Evolutionary conservation across 805 yeast species (phyloP).

Genomic region (Candida succiphila): DNA sequence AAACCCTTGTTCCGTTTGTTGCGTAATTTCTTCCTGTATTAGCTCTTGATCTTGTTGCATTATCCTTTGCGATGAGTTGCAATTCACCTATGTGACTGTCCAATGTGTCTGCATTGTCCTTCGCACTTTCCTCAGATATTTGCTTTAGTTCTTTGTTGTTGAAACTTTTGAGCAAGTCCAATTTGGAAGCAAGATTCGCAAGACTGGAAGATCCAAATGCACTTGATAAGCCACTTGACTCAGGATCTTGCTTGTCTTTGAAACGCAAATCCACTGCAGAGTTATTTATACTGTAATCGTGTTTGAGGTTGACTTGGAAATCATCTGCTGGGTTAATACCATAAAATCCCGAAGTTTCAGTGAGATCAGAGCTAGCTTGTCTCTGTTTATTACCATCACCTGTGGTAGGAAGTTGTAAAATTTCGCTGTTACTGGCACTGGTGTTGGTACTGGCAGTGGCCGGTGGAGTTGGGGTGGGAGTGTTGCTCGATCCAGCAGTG

Average conservation of each 20-base stretch:
- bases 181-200: not conserved
- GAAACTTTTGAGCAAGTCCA: not conserved
- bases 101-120: conserved; percentile 1
- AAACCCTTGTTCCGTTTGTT: conserved; percentile 61
- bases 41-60: conserved; percentile 5
- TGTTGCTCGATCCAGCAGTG: too few species aligned
- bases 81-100: conserved; percentile 29
- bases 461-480: too few species aligned
- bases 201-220: not conserved
- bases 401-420: not conserved
- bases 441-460: too few species aligned
- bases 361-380: not conserved
- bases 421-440: too few species aligned
- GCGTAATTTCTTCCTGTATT: conserved; percentile 55
- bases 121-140: not conserved
- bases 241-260: not conserved
- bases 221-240: not conserved
- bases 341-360: conserved; percentile 3
- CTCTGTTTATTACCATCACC: not conserved
- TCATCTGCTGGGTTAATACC: conserved; percentile 14
- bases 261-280: conserved; percentile 13
- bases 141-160: not conserved
- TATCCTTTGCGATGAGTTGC: too few species aligned
- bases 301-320: conserved; percentile 20
- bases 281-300: conserved; percentile 21